Percentiles rank a stretch among this genome's conserved stretches.
Conservation (phyloP, 441 rosid species). For the Populus hybrid region DNA sequence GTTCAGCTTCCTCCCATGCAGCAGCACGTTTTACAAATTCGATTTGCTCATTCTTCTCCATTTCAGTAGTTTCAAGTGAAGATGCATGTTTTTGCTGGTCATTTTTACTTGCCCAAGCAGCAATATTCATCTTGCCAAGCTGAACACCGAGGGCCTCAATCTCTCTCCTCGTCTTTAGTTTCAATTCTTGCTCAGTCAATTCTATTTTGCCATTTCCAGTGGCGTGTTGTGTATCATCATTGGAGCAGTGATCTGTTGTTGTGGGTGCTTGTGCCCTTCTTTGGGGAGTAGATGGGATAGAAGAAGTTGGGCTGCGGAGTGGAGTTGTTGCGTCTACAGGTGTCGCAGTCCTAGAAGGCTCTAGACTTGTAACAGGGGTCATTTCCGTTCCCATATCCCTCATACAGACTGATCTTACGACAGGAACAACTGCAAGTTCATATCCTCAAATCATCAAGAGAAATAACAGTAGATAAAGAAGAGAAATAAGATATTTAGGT, state of each 20-base stretch:
- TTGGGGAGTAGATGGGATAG: slow-evolving; percentile 85
- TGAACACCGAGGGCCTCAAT: slow-evolving; percentile 86
- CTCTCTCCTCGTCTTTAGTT: slow-evolving; percentile 85
- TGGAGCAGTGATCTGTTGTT: slow-evolving; percentile 33
- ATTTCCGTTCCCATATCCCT: slow-evolving; percentile 99
- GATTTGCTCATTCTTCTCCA: slow-evolving; percentile 47
- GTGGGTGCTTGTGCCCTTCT: slow-evolving; percentile 48
- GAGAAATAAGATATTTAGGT: neutral
- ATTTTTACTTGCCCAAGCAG: slow-evolving; percentile 99
- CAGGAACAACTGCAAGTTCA: slow-evolving; percentile 48
- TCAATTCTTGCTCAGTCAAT: slow-evolving; percentile 72
- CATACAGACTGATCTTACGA: slow-evolving; percentile 82
- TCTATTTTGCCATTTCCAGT: slow-evolving; percentile 41
- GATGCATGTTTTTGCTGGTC: slow-evolving; percentile 50
- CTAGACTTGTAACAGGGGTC: slow-evolving; percentile 91
- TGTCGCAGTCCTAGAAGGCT: slow-evolving; percentile 92
- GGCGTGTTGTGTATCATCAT: slow-evolving; percentile 34
- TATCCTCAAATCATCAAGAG: neutral
- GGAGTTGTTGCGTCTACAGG: slow-evolving; percentile 88
- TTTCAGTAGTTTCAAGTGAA: slow-evolving; percentile 20
- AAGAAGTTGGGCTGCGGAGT: slow-evolving; percentile 78
- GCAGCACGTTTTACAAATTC: slow-evolving; percentile 76
- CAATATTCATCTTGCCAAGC: slow-evolving; percentile 94
- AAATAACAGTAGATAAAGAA: neutral
- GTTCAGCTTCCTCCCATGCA: slow-evolving; percentile 95